These are phyloP conservation scores for Fusarium vanettenii DNA, from an alignment of 2,329 filamentous ascomycete genomes.

Conservation along the genomic window DNA sequence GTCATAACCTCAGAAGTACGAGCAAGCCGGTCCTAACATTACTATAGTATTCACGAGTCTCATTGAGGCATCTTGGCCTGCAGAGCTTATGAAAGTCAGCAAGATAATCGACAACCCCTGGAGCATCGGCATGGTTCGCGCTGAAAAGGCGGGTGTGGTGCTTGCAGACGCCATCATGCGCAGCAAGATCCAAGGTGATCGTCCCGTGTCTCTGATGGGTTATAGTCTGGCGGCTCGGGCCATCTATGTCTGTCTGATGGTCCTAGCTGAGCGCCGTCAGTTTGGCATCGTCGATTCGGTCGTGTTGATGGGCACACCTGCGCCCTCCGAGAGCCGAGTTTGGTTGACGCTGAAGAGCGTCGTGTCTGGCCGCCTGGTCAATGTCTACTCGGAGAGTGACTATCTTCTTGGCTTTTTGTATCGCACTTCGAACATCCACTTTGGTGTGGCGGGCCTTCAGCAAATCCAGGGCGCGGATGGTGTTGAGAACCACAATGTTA, in stretches of 20 bases:
- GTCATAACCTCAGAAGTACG: conserved; percentile 24
- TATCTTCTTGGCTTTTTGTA: conserved; percentile 91
- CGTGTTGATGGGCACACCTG: conserved; percentile 85
- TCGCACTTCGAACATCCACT: conserved; percentile 82
- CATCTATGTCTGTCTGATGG: conserved; percentile 86
- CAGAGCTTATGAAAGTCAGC: conserved; percentile 73
- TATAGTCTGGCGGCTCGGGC: conserved; percentile 85
- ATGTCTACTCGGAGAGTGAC: conserved; percentile 89
- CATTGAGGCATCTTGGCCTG: conserved; percentile 71
- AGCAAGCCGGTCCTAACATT: not conserved
- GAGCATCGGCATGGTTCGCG: conserved; percentile 78
- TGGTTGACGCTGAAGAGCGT: conserved; percentile 85
- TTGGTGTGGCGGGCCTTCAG: conserved; percentile 87
- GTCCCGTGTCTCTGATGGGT: conserved; percentile 82
- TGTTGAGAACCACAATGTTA: conserved; percentile 76
- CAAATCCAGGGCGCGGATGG: conserved; percentile 73
- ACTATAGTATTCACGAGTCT: conserved; percentile 64
- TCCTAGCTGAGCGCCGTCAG: conserved; percentile 80
- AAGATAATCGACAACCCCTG: conserved; percentile 86
- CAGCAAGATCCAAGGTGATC: conserved; percentile 80
- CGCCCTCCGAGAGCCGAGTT: conserved; percentile 75
- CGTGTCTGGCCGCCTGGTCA: conserved; percentile 86
- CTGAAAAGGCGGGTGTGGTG: conserved; percentile 77
- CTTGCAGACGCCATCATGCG: conserved; percentile 86
- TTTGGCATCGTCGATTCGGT: conserved; percentile 91